Base-by-base conservation (phyloP, 352 stramenopile genomes). In the Pythium monospermum region DNA sequence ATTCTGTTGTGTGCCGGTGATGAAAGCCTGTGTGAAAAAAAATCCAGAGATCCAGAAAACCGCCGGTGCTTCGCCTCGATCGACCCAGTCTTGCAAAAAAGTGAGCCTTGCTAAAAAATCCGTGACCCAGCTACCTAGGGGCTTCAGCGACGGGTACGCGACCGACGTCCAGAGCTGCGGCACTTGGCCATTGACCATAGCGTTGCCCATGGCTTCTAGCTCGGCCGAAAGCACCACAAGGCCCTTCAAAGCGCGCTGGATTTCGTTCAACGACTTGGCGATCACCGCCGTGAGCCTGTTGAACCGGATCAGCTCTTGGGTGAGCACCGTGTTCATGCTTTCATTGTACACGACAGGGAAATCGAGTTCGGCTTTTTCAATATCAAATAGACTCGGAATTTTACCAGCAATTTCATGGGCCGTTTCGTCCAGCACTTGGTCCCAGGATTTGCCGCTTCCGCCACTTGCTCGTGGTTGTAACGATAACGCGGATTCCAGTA, bases 11-110 rank as follows among this genome's bases (percentile, higher is more conserved):
- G 88, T 97, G 39, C 90, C 91, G 3, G 90, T 97, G 59, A 97
- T 95, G 51, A 97, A 97, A 0, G 89, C 89, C 59, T 97, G 91
- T 18, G 90, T 96, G 70, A 97, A 97, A 67, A 96, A 97, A 69
- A 97, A 97, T 0, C 90, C 91, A 15, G 81, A 96, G 45, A 98
- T 88, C 91, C 91, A 98, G 53, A 91, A 98, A 36, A 96, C 85
- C 0, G 74, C 70, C 0, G 91, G 91, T 1, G 88, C 73, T 13
- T 65, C 50, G 13, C 83, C 73, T 6, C 73, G 71, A 26, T 84
- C 77, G 46, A 96, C 67, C 91, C 91, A 97, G 35, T 74, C 57
- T 43, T 89, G 73, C 5, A 96, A 52, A 53, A 91, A 94, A 5
- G 81, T 53, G 25, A 97, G 58, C 3, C 90, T 73, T 3, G 80